These are phyloP conservation scores for Fusarium illudens DNA, from an alignment of 2,329 filamentous ascomycete genomes.

Conservation along the genomic window DNA sequence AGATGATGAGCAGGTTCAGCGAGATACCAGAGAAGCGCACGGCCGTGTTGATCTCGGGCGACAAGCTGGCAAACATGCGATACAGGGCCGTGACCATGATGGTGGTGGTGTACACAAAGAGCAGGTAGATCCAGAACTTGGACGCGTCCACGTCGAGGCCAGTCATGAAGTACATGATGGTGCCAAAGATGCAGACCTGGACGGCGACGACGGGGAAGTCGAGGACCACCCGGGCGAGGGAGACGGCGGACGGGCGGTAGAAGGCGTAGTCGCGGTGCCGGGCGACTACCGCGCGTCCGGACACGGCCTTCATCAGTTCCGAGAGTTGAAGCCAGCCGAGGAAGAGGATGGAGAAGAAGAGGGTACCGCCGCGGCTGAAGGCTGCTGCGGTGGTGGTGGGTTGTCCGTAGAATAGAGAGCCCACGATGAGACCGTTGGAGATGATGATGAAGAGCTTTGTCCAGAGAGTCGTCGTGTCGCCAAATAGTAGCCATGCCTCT, in stretches of 20 bases:
- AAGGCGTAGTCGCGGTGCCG: conserved; percentile 59
- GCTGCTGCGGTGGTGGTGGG: conserved; percentile 67
- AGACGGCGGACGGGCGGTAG: conserved; percentile 63
- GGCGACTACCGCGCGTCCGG: conserved; percentile 68
- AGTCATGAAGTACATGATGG: conserved; percentile 80
- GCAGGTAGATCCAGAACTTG: conserved; percentile 72
- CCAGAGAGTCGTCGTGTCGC: conserved; percentile 77
- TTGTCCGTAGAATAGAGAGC: conserved; percentile 79
- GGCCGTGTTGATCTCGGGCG: conserved; percentile 69
- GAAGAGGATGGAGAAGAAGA: conserved; percentile 62
- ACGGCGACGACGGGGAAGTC: conserved; percentile 69
- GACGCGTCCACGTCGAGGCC: conserved; percentile 70
- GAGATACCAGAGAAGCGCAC: conserved; percentile 64
- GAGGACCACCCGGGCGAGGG: conserved; percentile 61
- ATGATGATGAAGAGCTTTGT: conserved; percentile 84
- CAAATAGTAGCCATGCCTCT: conserved; percentile 80
- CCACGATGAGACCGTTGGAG: conserved; percentile 76
- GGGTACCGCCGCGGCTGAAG: conserved; percentile 60
- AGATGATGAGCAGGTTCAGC: conserved; percentile 70
- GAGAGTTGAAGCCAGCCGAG: conserved; percentile 74
- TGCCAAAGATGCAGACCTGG: conserved; percentile 72
- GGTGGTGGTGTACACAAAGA: conserved; percentile 66
- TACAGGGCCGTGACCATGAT: conserved; percentile 62
- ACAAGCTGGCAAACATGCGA: conserved; percentile 65
- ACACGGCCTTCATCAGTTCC: conserved; percentile 80